Conservation (phyloP, 2,329 filamentous ascomycete genomes). For the Cladorrhinum sp. region DNA sequence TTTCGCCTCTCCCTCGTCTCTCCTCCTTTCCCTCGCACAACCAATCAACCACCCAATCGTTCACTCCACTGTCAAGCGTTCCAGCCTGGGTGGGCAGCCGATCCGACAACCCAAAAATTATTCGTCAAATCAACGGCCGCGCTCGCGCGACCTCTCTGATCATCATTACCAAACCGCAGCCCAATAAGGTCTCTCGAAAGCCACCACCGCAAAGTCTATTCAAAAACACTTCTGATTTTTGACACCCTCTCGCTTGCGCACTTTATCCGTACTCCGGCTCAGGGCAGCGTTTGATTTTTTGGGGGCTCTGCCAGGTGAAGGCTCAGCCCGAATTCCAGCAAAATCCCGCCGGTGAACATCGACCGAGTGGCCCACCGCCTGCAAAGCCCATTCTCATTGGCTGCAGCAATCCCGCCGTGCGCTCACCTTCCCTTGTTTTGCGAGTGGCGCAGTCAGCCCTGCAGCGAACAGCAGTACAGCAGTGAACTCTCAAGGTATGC, state of each 20-base stretch:
- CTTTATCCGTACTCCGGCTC: slow-evolving; percentile 15
- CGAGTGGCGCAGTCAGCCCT: slow-evolving; percentile 23
- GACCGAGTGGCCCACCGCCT: slow-evolving; percentile 2
- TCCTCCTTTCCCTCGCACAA: slow-evolving; percentile 44
- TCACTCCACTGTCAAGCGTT: slow-evolving; percentile 36
- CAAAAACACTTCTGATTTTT: slow-evolving; percentile 15
- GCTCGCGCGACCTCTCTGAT: slow-evolving; percentile 15
- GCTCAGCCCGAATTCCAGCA: slow-evolving; percentile 12
- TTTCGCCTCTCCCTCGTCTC: slow-evolving; percentile 44
- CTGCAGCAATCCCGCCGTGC: neutral
- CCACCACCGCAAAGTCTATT: slow-evolving; percentile 5
- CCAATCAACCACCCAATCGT: slow-evolving; percentile 46
- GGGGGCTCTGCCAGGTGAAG: slow-evolving; percentile 1
- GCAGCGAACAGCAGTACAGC: slow-evolving; percentile 4
- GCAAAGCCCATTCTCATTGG: neutral
- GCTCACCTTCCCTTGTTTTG: slow-evolving; percentile 1
- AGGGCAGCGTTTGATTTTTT: neutral
- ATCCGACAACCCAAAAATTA: slow-evolving; percentile 24
- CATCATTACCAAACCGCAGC: slow-evolving; percentile 19
- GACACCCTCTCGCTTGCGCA: slow-evolving; percentile 17
- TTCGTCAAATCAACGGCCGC: slow-evolving; percentile 34
- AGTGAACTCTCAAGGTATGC: slow-evolving; percentile 12
- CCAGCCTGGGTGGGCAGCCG: slow-evolving; percentile 22
- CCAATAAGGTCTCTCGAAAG: slow-evolving; percentile 27
- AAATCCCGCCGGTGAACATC: slow-evolving; percentile 6